Evolutionary conservation across 805 yeast species (phyloP).

Genomic region (Pichia nanzhaoensis): DNA sequence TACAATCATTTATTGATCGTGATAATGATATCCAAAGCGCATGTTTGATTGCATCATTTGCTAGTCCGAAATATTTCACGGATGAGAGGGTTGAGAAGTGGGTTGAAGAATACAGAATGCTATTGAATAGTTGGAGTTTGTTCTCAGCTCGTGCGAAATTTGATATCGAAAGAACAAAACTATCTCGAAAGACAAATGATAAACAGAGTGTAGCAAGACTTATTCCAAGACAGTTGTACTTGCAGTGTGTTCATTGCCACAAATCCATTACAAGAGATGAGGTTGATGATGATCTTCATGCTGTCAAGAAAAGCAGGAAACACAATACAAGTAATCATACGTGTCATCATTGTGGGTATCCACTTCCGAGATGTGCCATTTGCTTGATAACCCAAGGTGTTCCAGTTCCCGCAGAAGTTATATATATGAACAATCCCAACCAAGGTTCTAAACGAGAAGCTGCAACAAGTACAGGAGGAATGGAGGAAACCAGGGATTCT

Average conservation of each 20-base stretch:
- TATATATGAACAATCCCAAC: conserved; percentile 21
- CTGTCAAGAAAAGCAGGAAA: not conserved
- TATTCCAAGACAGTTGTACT: conserved; percentile 65
- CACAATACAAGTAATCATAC: conserved; percentile 16
- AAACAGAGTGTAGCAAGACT: conserved; percentile 36
- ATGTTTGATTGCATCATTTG: conserved; percentile 70
- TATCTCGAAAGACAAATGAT: conserved; percentile 50
- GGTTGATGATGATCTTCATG: conserved; percentile 1
- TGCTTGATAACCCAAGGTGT: conserved; percentile 77
- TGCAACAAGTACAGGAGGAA: not conserved
- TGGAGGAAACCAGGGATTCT: not conserved
- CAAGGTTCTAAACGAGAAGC: not conserved
- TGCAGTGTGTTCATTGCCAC: conserved; percentile 81
- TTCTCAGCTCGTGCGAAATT: conserved; percentile 76
- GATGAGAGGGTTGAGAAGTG: conserved; percentile 73
- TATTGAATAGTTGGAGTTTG: conserved; percentile 75
- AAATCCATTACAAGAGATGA: conserved; percentile 48
- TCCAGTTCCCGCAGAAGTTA: conserved; percentile 41
- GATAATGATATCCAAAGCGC: conserved; percentile 92
- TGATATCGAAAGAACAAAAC: conserved; percentile 68
- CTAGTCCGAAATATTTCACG: conserved; percentile 73
- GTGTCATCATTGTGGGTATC: conserved; percentile 84
- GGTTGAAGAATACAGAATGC: conserved; percentile 60
- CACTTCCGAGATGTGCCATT: conserved; percentile 85
- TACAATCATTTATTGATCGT: conserved; percentile 82